Percentiles rank a stretch among this genome's conserved stretches.
These are phyloP conservation scores for Trichophyton mentagrophytes DNA, from an alignment of 2,329 filamentous ascomycete genomes.

Conservation along the genomic window DNA sequence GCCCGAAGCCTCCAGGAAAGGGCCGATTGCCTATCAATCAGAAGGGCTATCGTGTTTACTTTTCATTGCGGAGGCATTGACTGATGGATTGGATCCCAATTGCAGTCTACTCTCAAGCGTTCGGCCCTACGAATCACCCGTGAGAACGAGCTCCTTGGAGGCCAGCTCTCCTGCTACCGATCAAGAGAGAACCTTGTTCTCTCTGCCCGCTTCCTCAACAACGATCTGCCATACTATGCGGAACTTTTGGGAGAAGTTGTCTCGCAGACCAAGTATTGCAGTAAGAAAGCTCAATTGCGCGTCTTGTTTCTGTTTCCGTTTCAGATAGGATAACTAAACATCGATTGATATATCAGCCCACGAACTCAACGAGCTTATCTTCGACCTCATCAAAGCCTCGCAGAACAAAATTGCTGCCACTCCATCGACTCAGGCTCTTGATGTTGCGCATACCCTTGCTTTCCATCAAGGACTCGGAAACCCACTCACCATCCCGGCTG, in stretches of 20 bases:
- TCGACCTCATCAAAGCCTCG: slow-evolving; percentile 61
- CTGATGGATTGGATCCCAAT: slow-evolving; percentile 22
- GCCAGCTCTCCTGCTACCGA: slow-evolving; percentile 75
- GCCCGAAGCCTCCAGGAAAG: slow-evolving; percentile 17
- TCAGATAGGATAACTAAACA: slow-evolving; percentile 2
- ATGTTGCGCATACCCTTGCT: slow-evolving; percentile 72
- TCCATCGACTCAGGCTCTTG: slow-evolving; percentile 60
- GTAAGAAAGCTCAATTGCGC: slow-evolving; percentile 30
- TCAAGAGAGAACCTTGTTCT: slow-evolving; percentile 87
- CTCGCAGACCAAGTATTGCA: slow-evolving; percentile 70
- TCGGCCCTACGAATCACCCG: slow-evolving; percentile 85
- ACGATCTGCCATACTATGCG: slow-evolving; percentile 93
- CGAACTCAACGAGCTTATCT: slow-evolving; percentile 81
- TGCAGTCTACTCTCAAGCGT: slow-evolving; percentile 62
- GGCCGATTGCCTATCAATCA: not conserved
- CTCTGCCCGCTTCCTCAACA: slow-evolving; percentile 85
- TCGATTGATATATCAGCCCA: slow-evolving; percentile 46
- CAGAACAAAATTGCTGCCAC: slow-evolving; percentile 57
- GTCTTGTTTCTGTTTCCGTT: not conserved
- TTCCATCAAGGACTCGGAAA: slow-evolving; percentile 89
- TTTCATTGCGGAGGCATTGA: slow-evolving; percentile 3
- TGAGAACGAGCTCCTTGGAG: slow-evolving; percentile 90
- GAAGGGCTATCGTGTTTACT: not conserved
- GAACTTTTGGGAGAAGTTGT: slow-evolving; percentile 90
- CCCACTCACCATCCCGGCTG: slow-evolving; percentile 58